phyloP scores from a whole-genome alignment of 75 land plant genomes.

The Ceratopteris richardii region DNA sequence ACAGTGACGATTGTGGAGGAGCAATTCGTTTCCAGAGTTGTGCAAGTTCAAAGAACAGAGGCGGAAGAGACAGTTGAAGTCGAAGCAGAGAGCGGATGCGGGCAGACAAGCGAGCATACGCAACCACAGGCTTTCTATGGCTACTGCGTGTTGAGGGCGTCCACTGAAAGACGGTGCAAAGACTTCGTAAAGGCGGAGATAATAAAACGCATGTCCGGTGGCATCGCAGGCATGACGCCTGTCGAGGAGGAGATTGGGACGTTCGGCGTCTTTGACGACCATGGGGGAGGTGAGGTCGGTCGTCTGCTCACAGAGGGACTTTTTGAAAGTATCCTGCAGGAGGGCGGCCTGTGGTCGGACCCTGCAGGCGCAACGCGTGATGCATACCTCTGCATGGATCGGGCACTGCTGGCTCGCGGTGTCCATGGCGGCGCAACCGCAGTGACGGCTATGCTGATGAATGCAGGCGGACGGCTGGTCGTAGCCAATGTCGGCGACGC shows the following conservation, averaged over 20 bases:
- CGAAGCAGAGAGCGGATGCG: neutral
- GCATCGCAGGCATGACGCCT: neutral
- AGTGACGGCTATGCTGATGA: slow-evolving; percentile 31
- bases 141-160: slow-evolving; percentile 6
- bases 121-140: slow-evolving; percentile 10
- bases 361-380: slow-evolving; percentile 33
- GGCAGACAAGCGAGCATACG: neutral
- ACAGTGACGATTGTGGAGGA: no score
- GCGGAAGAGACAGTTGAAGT: no score
- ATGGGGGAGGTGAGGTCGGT: slow-evolving; percentile 13
- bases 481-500: slow-evolving; percentile 39
- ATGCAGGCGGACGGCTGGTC: slow-evolving; percentile 18
- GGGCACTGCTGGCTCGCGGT: slow-evolving; percentile 8
- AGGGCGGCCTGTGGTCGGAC: slow-evolving; percentile 13
- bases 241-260: slow-evolving; percentile 4
- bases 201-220: neutral
- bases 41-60: no score
- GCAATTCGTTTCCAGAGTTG: no score
- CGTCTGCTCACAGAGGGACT: neutral
- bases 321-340: slow-evolving; percentile 7
- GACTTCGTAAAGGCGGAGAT: slow-evolving; percentile 5
- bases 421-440: slow-evolving; percentile 27
- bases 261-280: slow-evolving; percentile 11
- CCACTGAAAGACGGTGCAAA: neutral
- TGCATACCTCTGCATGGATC: slow-evolving; percentile 28